phyloP scores from a whole-genome alignment of 2,329 filamentous ascomycete genomes.

The Phaeosphaeriaceae sp. region DNA sequence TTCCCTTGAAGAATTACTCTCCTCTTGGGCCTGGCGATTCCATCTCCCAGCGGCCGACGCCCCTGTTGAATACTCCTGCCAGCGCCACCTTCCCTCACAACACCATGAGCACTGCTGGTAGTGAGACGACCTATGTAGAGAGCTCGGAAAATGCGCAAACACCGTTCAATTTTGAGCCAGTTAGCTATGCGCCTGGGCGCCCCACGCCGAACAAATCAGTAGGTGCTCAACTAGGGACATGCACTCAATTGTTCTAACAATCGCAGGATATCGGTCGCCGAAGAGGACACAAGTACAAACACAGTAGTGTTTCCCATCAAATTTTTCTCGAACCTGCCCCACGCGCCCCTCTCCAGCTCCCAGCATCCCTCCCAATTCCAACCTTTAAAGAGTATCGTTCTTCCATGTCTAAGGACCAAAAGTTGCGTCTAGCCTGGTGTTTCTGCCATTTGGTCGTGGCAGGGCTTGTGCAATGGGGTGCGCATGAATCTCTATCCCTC shows the following conservation, averaged over 20 bases:
- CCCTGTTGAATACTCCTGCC: slow-evolving; percentile 40
- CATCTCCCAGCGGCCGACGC: slow-evolving; percentile 42
- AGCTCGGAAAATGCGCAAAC: slow-evolving; percentile 56
- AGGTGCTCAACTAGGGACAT: slow-evolving; percentile 7
- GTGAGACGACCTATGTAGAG: slow-evolving; percentile 38
- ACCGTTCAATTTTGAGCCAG: slow-evolving; percentile 93
- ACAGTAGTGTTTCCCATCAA: slow-evolving; percentile 94
- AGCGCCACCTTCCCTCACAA: slow-evolving; percentile 45
- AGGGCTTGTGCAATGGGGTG: slow-evolving; percentile 82
- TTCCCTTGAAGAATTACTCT: slow-evolving; percentile 45
- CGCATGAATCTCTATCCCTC: slow-evolving; percentile 84
- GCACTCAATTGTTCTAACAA: slow-evolving; percentile 27
- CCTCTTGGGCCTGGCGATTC: slow-evolving; percentile 44
- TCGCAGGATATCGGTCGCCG: slow-evolving; percentile 84
- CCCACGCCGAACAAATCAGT: slow-evolving; percentile 73
- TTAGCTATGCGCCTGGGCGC: slow-evolving; percentile 59
- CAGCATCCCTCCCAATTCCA: slow-evolving; percentile 89
- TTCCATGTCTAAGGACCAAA: slow-evolving; percentile 90
- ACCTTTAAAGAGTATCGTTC: slow-evolving; percentile 86
- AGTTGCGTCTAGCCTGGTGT: slow-evolving; percentile 84
- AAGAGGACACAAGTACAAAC: slow-evolving; percentile 96
- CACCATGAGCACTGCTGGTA: slow-evolving; percentile 33
- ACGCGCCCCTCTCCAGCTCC: slow-evolving; percentile 84
- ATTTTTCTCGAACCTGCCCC: slow-evolving; percentile 93
- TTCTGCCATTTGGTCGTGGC: slow-evolving; percentile 85